Conservation (phyloP, 805 yeast genomes). For the Monosporozyma siamensis region DNA sequence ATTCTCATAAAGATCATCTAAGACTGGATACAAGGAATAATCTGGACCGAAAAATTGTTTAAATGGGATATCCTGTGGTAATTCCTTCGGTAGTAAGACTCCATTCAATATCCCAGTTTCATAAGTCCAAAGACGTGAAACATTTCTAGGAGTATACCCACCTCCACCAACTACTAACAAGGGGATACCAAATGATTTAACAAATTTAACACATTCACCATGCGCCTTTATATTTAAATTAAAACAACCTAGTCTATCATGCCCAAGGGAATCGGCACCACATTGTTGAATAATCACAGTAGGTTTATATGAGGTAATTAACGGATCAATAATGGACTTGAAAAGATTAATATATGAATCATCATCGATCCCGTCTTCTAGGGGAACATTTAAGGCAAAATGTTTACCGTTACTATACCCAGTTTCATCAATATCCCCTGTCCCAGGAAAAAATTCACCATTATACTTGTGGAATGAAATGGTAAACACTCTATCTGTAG, state of each 20-base stretch:
- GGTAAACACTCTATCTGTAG: constrained; percentile 87
- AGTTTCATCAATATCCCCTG: constrained; percentile 76
- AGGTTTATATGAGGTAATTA: constrained; percentile 81
- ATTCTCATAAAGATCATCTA: constrained; percentile 76
- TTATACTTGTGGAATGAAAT: constrained; percentile 81
- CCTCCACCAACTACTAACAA: constrained; percentile 96
- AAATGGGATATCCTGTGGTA: constrained; percentile 70
- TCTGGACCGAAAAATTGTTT: constrained; percentile 85
- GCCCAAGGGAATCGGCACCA: constrained; percentile 95
- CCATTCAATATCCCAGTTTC: constrained; percentile 85
- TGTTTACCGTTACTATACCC: constrained; percentile 82
- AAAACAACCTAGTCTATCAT: constrained; percentile 93
- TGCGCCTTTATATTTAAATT: constrained; percentile 90
- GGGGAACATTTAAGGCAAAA: constrained; percentile 76
- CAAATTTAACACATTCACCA: constrained; percentile 88
- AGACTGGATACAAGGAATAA: constrained; percentile 72
- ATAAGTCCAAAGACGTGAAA: constrained; percentile 88
- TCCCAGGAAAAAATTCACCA: constrained; percentile 90
- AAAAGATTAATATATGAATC: constrained; percentile 37
- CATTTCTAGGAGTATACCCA: constrained; percentile 96
- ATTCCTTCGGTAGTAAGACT: constrained; percentile 60
- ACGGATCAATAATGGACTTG: constrained; percentile 81
- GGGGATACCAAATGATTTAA: constrained; percentile 79
- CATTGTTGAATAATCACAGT: constrained; percentile 95
- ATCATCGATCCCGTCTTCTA: constrained; percentile 92